Base-by-base conservation (phyloP, 2,329 filamentous ascomycete genomes). In the Neonectria magnoliae region DNA sequence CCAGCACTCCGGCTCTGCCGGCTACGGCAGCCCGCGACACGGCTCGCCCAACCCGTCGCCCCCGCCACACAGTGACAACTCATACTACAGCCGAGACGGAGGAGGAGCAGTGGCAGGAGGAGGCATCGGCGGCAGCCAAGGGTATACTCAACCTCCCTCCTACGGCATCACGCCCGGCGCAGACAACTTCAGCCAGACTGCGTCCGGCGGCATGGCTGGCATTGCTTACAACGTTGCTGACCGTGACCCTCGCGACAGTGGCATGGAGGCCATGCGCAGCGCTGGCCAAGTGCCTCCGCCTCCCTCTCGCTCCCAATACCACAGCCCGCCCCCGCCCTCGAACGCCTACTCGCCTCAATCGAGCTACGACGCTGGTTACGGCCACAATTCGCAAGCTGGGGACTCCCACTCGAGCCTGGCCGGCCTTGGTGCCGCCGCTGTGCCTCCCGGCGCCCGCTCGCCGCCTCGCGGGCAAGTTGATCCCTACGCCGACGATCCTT, bases 221-320 rank as follows among this genome's bases (percentile, higher is more conserved):
- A 87, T 92, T 64, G 90, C 91, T 42, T 83, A 89, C 72, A 87
- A 82, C 60, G 87, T 91, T 53, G 90, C 90, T 54, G 89, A 90
- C 71, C 84, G 83, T 56, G 87, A 90, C 78, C 83, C 87, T 66
- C 82, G 89, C 66, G 86, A 91, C 70, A 90, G 89, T 77, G 90
- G 89, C 25, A 71, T 90, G 64, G 87, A 91, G 60, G 88, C 89
- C 51, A 83, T 89, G 77, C 82, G 84, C 73, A 81, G 70, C 48
- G 63, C 68, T 20, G 75, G 77, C 33, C 76, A 80, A 10, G 70
- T 81, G 29, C 77, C 78, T 50, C 79, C 79, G 11, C 79, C 79
- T 16, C 79, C 79, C 9, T 81, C 79, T 5, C 74, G 78, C 52
- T 69, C 73, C 9, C 75, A 76, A 27, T 66, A 76, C 55, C 16